Percentiles rank a stretch among this genome's conserved stretches.
phyloP scores from a whole-genome alignment of 2,329 filamentous ascomycete genomes.

The Cladosporium sp. region DNA sequence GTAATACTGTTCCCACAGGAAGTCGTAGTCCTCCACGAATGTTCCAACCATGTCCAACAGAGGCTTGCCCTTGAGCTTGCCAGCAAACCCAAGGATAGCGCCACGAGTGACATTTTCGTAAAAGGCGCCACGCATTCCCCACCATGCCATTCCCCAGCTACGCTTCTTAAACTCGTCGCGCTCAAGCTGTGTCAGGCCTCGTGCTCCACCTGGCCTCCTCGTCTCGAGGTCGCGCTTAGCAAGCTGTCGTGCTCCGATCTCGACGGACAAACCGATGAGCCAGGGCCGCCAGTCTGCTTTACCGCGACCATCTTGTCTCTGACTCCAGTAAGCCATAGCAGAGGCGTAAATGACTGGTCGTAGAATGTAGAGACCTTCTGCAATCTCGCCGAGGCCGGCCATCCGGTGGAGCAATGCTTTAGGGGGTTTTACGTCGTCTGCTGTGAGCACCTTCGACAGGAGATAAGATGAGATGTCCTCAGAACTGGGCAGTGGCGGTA shows the following conservation, averaged over 20 bases:
- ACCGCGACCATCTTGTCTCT: slow-evolving; percentile 59
- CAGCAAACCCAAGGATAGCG: slow-evolving; percentile 65
- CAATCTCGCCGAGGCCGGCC: slow-evolving; percentile 70
- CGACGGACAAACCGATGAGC: slow-evolving; percentile 78
- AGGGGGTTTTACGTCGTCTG: slow-evolving; percentile 94
- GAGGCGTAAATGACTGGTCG: slow-evolving; percentile 83
- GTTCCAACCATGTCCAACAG: slow-evolving; percentile 77
- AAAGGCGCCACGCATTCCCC: slow-evolving; percentile 92
- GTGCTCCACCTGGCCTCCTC: slow-evolving; percentile 63
- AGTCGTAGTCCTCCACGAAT: slow-evolving; percentile 93
- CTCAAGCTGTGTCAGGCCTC: slow-evolving; percentile 78
- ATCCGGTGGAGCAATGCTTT: slow-evolving; percentile 76
- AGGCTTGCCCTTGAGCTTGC: slow-evolving; percentile 66
- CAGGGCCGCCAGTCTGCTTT: slow-evolving; percentile 87
- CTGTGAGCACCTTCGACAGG: slow-evolving; percentile 82
- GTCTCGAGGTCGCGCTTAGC: slow-evolving; percentile 62
- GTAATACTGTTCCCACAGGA: slow-evolving; percentile 97
- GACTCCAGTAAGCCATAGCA: slow-evolving; percentile 65
- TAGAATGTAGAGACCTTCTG: slow-evolving; percentile 88
- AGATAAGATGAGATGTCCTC: slow-evolving; percentile 84
- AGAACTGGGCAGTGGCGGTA: slow-evolving; percentile 77
- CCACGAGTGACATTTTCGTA: slow-evolving; percentile 82
- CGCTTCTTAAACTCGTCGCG: slow-evolving; percentile 83
- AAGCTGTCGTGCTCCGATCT: slow-evolving; percentile 85
- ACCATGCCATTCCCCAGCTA: slow-evolving; percentile 90